phyloP scores from a whole-genome alignment of 2,329 filamentous ascomycete genomes.

The Geosmithia morbida region DNA sequence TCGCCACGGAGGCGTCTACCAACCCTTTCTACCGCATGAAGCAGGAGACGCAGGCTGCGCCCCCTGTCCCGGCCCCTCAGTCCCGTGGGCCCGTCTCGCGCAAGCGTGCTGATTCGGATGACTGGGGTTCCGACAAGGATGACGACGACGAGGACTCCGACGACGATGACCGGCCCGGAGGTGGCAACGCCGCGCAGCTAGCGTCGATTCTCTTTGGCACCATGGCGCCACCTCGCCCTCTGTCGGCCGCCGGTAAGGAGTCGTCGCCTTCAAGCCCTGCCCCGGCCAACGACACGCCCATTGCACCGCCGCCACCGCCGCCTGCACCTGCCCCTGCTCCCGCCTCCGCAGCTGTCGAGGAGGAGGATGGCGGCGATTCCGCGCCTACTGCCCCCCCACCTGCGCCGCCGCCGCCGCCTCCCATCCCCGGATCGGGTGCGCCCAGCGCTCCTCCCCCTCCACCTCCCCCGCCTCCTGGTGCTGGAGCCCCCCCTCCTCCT shows the following conservation, averaged over 20 bases:
- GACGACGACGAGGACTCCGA: conserved; percentile 51
- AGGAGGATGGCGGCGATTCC: conserved; percentile 4
- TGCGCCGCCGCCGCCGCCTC: no score
- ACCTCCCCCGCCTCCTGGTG: conserved; percentile 18
- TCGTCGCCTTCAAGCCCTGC: conserved; percentile 23
- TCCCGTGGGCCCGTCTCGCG: conserved; percentile 30
- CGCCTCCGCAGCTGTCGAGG: conserved; percentile 10
- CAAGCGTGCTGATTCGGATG: conserved; percentile 46
- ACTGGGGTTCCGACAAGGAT: conserved; percentile 66
- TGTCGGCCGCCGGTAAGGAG: conserved; percentile 70
- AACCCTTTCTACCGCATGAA: conserved; percentile 92
- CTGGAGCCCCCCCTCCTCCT: conserved; percentile 25
- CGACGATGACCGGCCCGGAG: conserved; percentile 66
- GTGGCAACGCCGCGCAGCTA: conserved; percentile 76
- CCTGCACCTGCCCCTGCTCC: conserved; percentile 8
- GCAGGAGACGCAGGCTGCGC: conserved; percentile 42
- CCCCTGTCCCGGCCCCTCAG: conserved; percentile 20
- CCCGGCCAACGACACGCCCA: conserved; percentile 24
- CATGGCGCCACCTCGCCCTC: conserved; percentile 82
- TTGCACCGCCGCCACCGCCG: conserved; percentile 22
- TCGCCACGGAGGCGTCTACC: conserved; percentile 47
- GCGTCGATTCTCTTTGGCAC: conserved; percentile 93
- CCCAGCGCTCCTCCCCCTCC: conserved; percentile 22
- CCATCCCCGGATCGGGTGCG: conserved; percentile 18
- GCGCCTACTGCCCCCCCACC: conserved; percentile 15